A percentile compares a stretch with the other conserved stretches of the same genome.
Conservation (phyloP, 352 stramenopile genomes). For the Achlya hypogyna region DNA sequence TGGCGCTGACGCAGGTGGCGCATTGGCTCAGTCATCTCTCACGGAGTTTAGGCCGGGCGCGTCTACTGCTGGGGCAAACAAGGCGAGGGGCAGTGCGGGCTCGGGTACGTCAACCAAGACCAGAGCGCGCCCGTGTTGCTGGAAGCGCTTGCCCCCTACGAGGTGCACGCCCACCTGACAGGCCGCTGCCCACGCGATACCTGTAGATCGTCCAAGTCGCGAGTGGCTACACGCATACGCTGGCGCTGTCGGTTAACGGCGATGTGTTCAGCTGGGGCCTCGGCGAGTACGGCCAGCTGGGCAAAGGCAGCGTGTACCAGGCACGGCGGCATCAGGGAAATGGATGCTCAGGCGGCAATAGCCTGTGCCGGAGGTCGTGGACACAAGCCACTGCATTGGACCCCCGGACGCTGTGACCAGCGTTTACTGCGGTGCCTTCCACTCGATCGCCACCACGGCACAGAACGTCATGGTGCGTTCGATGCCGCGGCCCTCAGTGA, state of each 20-base stretch:
- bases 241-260: slow-evolving; percentile 61
- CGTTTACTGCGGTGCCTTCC: slow-evolving; percentile 75
- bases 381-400: slow-evolving; percentile 38
- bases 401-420: slow-evolving; percentile 33
- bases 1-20: slow-evolving; percentile 35
- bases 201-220: slow-evolving; percentile 47
- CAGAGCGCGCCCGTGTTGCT: slow-evolving; percentile 28
- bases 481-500: neutral
- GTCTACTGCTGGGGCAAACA: slow-evolving; percentile 85
- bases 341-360: neutral
- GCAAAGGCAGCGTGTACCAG: slow-evolving; percentile 79
- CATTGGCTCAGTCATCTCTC: neutral
- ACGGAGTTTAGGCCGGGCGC: slow-evolving; percentile 15
- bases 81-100: slow-evolving; percentile 75
- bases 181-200: neutral
- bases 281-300: slow-evolving; percentile 85
- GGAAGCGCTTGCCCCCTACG: slow-evolving; percentile 4
- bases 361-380: slow-evolving; percentile 52
- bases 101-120: slow-evolving; percentile 73
- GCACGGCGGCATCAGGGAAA: neutral
- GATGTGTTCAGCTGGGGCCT: slow-evolving; percentile 85
- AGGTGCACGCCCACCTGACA: neutral
- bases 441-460: slow-evolving; percentile 59
- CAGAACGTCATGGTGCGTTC: slow-evolving; percentile 46
- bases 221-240: slow-evolving; percentile 82